Evolutionary conservation across 495 filamentous ascomycete genomes (phyloP).

Genomic region (Penicillium bialowiezense): DNA sequence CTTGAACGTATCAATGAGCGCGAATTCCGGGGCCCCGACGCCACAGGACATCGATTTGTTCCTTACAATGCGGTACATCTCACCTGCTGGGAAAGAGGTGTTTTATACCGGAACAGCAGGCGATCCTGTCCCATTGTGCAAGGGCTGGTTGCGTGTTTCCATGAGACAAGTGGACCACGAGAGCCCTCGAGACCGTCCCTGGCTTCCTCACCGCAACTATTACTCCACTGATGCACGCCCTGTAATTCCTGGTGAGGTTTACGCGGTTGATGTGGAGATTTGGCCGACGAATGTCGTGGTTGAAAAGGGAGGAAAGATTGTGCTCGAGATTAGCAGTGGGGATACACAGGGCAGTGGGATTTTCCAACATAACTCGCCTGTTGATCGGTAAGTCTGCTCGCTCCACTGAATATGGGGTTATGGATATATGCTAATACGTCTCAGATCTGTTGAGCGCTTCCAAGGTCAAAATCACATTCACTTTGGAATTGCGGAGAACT

Average conservation of each 20-base stretch:
- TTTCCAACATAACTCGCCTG: constrained; percentile 51
- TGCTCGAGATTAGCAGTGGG: constrained; percentile 56
- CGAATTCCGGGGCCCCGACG: constrained; percentile 24
- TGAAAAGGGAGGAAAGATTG: constrained; percentile 45
- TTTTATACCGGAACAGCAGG: constrained; percentile 57
- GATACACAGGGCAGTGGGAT: constrained; percentile 62
- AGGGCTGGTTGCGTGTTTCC: constrained; percentile 49
- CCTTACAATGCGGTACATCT: constrained; percentile 58
- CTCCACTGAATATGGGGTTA: too few relatives aligned
- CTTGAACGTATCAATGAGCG: constrained; percentile 56
- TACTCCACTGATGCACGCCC: constrained; percentile 52
- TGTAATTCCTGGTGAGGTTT: constrained; percentile 55
- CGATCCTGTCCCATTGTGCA: constrained; percentile 40
- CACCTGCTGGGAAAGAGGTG: constrained; percentile 53
- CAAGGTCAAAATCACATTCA: constrained; percentile 53
- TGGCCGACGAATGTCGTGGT: constrained; percentile 70
- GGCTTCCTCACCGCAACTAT: constrained; percentile 61
- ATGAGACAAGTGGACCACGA: constrained; percentile 50
- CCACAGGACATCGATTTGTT: constrained; percentile 64
- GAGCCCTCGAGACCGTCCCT: constrained; percentile 47
- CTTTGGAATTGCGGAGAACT: constrained; percentile 54
- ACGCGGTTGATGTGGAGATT: constrained; percentile 62
- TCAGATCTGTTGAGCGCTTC: constrained; percentile 45
- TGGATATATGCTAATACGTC: neutral
- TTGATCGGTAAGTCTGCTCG: constrained; percentile 35